These are phyloP conservation scores for Tolypocladium album DNA, from an alignment of 2,329 filamentous ascomycete genomes.

Conservation along the genomic window DNA sequence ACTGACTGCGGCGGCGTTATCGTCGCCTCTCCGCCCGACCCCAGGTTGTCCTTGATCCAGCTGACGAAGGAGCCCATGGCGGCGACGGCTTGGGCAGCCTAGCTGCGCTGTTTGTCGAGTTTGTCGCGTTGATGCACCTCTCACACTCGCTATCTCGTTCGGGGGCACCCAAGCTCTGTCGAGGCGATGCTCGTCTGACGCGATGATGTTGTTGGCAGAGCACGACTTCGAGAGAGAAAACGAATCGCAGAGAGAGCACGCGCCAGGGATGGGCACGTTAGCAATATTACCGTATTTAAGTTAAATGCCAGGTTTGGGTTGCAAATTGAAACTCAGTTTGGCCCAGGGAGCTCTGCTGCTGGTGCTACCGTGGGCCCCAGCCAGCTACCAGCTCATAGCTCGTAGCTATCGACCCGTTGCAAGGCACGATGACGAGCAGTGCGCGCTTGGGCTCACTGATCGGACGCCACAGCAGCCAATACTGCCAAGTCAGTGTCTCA, in stretches of 20 bases:
- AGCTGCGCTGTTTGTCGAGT: neutral
- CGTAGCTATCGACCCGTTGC: neutral
- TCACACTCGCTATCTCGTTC: neutral
- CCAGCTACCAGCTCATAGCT: no score
- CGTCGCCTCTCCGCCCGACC: constrained; percentile 11
- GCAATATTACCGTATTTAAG: neutral
- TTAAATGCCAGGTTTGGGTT: neutral
- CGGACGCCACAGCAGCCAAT: constrained; percentile 6
- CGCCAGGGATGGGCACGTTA: neutral
- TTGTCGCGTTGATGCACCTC: neutral
- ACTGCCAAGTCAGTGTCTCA: constrained; percentile 17
- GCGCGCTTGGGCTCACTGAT: neutral
- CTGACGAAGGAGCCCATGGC: constrained; percentile 27
- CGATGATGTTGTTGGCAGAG: neutral
- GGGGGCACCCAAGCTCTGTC: neutral
- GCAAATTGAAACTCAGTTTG: neutral
- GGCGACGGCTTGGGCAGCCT: constrained; percentile 8
- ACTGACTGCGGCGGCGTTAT: constrained; percentile 19
- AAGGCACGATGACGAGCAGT: neutral
- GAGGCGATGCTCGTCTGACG: neutral
- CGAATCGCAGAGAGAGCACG: neutral
- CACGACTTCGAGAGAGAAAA: neutral
- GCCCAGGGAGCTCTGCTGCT: neutral
- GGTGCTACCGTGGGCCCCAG: neutral
- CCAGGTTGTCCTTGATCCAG: constrained; percentile 23